phyloP scores from a whole-genome alignment of 441 rosid species.

The Erysimum cheiri region DNA sequence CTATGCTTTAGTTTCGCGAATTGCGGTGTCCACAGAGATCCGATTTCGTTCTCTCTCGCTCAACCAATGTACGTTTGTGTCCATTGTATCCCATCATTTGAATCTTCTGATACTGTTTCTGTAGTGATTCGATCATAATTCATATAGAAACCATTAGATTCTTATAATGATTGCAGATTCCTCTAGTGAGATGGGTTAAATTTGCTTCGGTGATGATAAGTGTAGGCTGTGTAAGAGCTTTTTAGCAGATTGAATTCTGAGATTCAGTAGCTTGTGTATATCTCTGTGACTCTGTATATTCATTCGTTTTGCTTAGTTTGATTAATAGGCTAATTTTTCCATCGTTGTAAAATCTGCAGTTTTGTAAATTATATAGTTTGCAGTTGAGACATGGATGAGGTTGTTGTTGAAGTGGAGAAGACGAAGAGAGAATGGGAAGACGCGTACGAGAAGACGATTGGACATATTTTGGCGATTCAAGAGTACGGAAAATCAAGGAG shows the following conservation, averaged over 20 bases:
- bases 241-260: background rate
- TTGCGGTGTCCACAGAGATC: background rate
- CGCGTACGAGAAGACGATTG: conserved; percentile 56
- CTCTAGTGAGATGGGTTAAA: background rate
- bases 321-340: background rate
- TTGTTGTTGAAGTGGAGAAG: conserved; percentile 79
- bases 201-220: background rate
- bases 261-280: background rate
- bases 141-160: background rate
- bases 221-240: background rate
- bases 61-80: background rate
- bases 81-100: background rate
- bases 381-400: conserved; percentile 63
- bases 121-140: background rate
- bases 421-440: conserved; percentile 89
- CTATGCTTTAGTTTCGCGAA: background rate
- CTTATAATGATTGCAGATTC: background rate
- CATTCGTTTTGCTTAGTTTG: background rate
- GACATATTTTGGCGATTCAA: conserved; percentile 61
- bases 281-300: background rate
- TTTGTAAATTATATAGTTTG: background rate
- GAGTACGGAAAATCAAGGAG: conserved; percentile 59
- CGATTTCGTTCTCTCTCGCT: background rate
- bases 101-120: background rate
- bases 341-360: background rate